These are phyloP conservation scores for Globisporangium megalacanthum DNA, from an alignment of 352 stramenopile genomes.

Conservation along the genomic window DNA sequence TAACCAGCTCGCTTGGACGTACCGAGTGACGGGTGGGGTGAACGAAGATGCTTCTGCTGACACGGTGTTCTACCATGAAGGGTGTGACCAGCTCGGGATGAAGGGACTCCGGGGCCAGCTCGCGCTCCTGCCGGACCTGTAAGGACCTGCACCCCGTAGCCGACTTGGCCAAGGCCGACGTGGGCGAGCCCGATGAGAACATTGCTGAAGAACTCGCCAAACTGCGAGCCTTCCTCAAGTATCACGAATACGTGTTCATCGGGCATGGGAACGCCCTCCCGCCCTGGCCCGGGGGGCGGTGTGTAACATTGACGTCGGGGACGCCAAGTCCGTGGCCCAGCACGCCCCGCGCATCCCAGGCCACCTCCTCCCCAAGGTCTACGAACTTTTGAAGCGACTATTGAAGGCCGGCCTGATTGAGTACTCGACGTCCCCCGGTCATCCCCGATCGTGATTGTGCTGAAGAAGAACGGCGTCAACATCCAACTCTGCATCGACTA, in stretches of 20 bases:
- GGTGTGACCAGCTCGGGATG: not conserved
- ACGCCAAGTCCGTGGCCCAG: not conserved
- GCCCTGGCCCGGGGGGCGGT: not conserved
- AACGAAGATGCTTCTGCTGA: not conserved
- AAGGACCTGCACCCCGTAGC: not conserved
- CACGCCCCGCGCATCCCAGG: not conserved
- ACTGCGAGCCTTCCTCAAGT: not conserved
- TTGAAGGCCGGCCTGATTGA: not conserved
- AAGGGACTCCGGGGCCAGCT: not conserved
- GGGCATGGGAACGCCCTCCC: not conserved
- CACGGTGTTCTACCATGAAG: slow-evolving; percentile 5
- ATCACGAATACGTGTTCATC: not conserved
- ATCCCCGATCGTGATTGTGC: not conserved
- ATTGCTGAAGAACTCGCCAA: not conserved
- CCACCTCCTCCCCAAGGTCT: not conserved
- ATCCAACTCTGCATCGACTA: not conserved
- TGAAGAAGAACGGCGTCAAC: not conserved
- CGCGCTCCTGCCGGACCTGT: not conserved
- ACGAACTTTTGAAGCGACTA: not conserved
- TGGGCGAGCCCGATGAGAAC: not conserved
- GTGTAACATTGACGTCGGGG: slow-evolving; percentile 2
- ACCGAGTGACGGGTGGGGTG: not conserved
- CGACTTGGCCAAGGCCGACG: not conserved
- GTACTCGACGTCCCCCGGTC: not conserved
- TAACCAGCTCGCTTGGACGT: not conserved